Evolutionary conservation across 805 yeast species (phyloP).

Genomic region (Metschnikowia orientalis): DNA sequence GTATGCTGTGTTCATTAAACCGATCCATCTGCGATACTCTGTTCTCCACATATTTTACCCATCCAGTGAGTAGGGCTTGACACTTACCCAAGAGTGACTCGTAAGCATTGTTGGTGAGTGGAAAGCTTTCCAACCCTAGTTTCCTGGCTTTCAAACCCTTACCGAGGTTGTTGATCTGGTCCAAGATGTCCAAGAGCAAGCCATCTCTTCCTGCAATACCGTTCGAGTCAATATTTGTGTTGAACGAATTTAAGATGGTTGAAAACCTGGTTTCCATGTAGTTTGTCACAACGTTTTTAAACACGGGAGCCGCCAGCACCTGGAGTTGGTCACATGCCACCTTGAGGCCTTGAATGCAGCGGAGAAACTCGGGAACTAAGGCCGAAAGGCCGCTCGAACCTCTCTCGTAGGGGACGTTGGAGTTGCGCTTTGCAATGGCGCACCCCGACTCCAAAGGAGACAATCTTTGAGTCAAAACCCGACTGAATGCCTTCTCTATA

Average conservation of each 20-base stretch:
- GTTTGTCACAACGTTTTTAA: slow-evolving; percentile 11
- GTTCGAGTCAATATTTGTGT: slow-evolving; percentile 8
- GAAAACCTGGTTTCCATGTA: slow-evolving; percentile 14
- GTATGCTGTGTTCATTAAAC: slow-evolving; percentile 66
- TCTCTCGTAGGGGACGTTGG: slow-evolving; percentile 50
- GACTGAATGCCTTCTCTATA: slow-evolving; percentile 12
- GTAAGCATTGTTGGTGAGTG: slow-evolving; percentile 14
- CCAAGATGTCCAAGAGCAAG: slow-evolving; percentile 42
- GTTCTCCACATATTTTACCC: slow-evolving; percentile 51
- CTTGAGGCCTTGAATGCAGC: slow-evolving; percentile 33
- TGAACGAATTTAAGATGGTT: slow-evolving; percentile 10
- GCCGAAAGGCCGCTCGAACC: slow-evolving; percentile 55
- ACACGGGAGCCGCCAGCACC: slow-evolving; percentile 11
- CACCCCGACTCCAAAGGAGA: slow-evolving; percentile 43
- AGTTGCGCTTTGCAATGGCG: slow-evolving; percentile 31
- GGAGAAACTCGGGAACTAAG: slow-evolving; percentile 50
- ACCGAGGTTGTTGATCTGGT: slow-evolving; percentile 29
- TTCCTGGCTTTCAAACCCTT: slow-evolving; percentile 13
- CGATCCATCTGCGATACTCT: slow-evolving; percentile 46
- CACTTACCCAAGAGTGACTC: slow-evolving; percentile 19
- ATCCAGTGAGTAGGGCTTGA: slow-evolving; percentile 48
- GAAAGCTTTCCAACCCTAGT: slow-evolving; percentile 11
- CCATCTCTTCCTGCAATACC: slow-evolving; percentile 22
- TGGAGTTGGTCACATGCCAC: slow-evolving; percentile 13
- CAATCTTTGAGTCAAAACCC: slow-evolving; percentile 6